These are phyloP conservation scores for Heteromeles arbutifolia DNA, from an alignment of 306 rosid species.

Conservation along the genomic window DNA sequence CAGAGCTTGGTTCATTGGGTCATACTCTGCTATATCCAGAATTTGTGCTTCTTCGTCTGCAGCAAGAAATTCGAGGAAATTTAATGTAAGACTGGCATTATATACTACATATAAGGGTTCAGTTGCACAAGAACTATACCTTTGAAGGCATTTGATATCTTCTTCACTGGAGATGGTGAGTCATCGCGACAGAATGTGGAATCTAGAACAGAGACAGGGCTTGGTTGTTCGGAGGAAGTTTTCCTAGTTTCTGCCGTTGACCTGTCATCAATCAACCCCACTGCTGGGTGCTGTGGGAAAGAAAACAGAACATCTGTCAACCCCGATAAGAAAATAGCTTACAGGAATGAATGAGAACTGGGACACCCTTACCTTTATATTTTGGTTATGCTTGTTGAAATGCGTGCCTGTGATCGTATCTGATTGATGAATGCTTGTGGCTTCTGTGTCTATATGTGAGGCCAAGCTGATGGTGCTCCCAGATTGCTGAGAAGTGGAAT, in stretches of 20 bases:
- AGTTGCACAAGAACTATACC: conserved; percentile 29
- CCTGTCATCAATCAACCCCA: conserved; percentile 29
- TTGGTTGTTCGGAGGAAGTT: conserved; percentile 63
- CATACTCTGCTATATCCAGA: conserved; percentile 35
- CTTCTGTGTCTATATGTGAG: conserved; percentile 29
- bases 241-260: conserved; percentile 29
- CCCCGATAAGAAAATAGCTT: conserved; percentile 2
- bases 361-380: conserved; percentile 39
- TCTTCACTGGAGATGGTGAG: conserved; percentile 87
- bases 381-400: conserved; percentile 24
- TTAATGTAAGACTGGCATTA: neutral
- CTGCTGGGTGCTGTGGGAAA: conserved; percentile 38
- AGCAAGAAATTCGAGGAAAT: conserved; percentile 27
- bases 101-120: neutral
- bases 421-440: conserved; percentile 31
- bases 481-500: conserved; percentile 42
- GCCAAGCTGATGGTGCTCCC: conserved; percentile 32
- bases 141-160: conserved; percentile 52
- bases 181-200: conserved; percentile 76
- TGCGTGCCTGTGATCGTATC: conserved; percentile 16
- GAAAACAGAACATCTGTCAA: conserved; percentile 17
- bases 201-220: conserved; percentile 94
- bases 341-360: neutral
- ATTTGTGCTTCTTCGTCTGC: conserved; percentile 43
- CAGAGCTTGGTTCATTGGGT: conserved; percentile 24